phyloP scores from a whole-genome alignment of 768 basidiomycete species.

The Hortiboletus campestris region DNA sequence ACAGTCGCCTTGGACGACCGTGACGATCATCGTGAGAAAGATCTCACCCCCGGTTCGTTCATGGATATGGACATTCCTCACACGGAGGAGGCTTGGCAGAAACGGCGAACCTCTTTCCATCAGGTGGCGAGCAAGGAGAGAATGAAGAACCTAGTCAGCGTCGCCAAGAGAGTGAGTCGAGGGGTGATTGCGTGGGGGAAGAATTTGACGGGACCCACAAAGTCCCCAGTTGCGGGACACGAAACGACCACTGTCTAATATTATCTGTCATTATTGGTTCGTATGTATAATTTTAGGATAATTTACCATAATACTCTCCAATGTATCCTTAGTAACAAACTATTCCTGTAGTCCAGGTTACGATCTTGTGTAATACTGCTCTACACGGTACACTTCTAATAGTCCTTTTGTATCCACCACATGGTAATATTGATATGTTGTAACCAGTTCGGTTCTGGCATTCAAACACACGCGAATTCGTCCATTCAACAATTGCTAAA shows the following conservation, averaged over 20 bases:
- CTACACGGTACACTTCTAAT: slow-evolving; percentile 7
- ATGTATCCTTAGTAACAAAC: slow-evolving; percentile 27
- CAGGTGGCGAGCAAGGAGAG: slow-evolving; percentile 12
- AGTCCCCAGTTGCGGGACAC: not conserved
- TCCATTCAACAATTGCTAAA: not conserved
- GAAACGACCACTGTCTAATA: slow-evolving; percentile 6
- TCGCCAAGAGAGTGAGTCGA: slow-evolving; percentile 28
- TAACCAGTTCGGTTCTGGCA: not conserved
- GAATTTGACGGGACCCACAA: slow-evolving; percentile 19
- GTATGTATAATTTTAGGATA: slow-evolving; percentile 4
- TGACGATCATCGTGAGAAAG: not conserved
- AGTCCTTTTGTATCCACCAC: slow-evolving; percentile 5
- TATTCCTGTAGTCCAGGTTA: slow-evolving; percentile 8
- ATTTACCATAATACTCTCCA: not conserved
- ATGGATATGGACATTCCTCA: slow-evolving; percentile 34
- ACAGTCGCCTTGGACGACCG: not conserved
- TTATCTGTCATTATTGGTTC: slow-evolving; percentile 11
- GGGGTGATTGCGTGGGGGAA: slow-evolving; percentile 32
- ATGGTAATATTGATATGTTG: slow-evolving; percentile 15
- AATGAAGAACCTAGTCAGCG: slow-evolving; percentile 19
- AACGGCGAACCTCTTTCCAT: slow-evolving; percentile 15
- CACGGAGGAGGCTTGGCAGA: not conserved
- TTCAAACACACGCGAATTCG: not conserved
- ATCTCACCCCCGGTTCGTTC: slow-evolving; percentile 22
- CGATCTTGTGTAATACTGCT: slow-evolving; percentile 7